Base-by-base conservation (phyloP, 1,284 basidiomycete species). In the Boletus mariae region DNA sequence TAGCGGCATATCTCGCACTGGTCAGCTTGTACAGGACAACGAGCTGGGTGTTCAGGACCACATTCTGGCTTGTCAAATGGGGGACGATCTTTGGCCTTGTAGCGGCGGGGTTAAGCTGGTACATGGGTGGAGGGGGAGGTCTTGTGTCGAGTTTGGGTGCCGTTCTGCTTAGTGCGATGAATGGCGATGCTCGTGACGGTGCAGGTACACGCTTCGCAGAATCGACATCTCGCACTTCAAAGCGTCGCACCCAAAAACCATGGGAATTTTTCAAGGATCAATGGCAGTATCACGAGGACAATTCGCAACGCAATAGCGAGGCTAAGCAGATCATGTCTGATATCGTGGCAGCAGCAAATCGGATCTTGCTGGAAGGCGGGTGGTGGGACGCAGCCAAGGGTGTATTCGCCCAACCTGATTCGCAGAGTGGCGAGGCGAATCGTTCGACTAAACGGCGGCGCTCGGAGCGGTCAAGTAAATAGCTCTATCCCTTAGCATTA, bases 11-110 rank as follows among this genome's bases (percentile, higher is more conserved):
- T 68, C 75, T 90, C 58, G 86, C 86, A 2, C 75, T 91, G 20
- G 57, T 83, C 52, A 88, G 82, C 63, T 68, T 89, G 53, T 88
- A 90, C 70, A 82, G 86, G 52, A 89, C 90, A 5, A 83, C 87
- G 13, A 78, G 76, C 20, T 91, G 85, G 83, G 77, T 87, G 62
- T 68, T 91, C 58, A 78, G 85, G 54, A 82, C 80, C 32, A 73
- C 70, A 13, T 67, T 90, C 60, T 87, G 80, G 74, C 77, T 89
- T 62, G 64, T 85, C 59, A 92, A 92, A 68, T 91, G 88, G 87
- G 85, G 84, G 23, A 70, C 74, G 4, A 71, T 92, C 51, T 58
- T 87, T 11, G 78, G 74, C 11, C 68, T 74, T 2, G 58, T 86
- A 7, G 74, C 78, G 15, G 80, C 76, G 8, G 74, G 73, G 26